phyloP scores from a whole-genome alignment of 2,329 filamentous ascomycete species.

The Bimuria novae-zelandiae region DNA sequence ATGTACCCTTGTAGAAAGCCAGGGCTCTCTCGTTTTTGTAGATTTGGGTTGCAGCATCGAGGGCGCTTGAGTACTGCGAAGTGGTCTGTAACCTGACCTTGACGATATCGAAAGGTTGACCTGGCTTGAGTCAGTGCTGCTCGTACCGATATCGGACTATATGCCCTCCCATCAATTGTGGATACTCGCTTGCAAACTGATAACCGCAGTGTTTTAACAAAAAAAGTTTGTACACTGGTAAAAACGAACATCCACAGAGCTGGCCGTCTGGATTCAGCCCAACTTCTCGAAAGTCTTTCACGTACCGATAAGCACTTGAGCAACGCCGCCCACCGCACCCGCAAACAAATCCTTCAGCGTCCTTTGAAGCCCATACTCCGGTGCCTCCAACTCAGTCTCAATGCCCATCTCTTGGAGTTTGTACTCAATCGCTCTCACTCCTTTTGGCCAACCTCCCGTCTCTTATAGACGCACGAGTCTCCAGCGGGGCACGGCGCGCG shows the following conservation, averaged over 20 bases:
- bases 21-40: slow-evolving; percentile 83
- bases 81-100: slow-evolving; percentile 96
- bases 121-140: slow-evolving; percentile 41
- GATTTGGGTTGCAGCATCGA: slow-evolving; percentile 81
- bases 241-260: no score
- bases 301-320: slow-evolving; percentile 90
- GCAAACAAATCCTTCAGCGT: slow-evolving; percentile 87
- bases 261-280: neutral
- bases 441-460: slow-evolving; percentile 3
- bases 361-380: slow-evolving; percentile 42
- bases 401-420: slow-evolving; percentile 25
- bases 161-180: neutral
- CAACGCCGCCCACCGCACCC: slow-evolving; percentile 87
- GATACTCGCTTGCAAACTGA: neutral
- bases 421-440: slow-evolving; percentile 4
- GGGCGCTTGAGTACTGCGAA: slow-evolving; percentile 76
- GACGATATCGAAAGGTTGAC: slow-evolving; percentile 73
- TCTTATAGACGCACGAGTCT: slow-evolving; percentile 21
- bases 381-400: slow-evolving; percentile 47
- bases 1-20: slow-evolving; percentile 97
- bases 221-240: no score
- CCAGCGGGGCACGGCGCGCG: neutral
- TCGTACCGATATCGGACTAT: neutral
- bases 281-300: slow-evolving; percentile 21
- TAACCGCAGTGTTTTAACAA: no score